Evolutionary conservation across 164 flowering plant species (phyloP), one percentile per base, ranked within the genome.

Genomic region (Paratinospora sagittata): DNA sequence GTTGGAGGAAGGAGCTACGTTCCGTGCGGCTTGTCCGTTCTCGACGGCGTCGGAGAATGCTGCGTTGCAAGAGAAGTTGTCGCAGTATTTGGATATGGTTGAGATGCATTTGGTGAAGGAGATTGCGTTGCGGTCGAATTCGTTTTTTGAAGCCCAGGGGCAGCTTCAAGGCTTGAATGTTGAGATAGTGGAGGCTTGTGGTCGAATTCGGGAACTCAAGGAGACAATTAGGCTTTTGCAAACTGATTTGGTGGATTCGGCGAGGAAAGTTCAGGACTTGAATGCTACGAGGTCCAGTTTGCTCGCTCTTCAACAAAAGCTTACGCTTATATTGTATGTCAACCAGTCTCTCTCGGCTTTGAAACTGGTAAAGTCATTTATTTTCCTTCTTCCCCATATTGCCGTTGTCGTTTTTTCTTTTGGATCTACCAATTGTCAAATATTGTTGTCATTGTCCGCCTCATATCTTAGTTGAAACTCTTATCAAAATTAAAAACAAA

Each of bases 71-170:
- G 98, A 95, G 88, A 91, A 84, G 84, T 75, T 91, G 47, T 86
- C 97, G n/a, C 97, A 96, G 74, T 96, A 96, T 67, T 77, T 96
- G 74, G 99, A 96, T 66, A 84, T 88, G 16, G 99, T 96, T 45
- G 98, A 96, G 87, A 13, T 96, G 78, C 99, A 96, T 71, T 82
- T 96, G 80, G 99, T 96, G 75, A 96, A 84, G 89, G 99, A 96
- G 90, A 96, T 93, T 41, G 89, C 97, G 7, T 61, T 96, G 77
- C 77, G 98, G 41, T 96, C 99, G 43, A 84, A 81, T 65, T 93
- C 98, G 0, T 96, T 96, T 72, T 96, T 93, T 47, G 97, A 93
- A 78, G 99, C 98, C 3, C 99, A 96, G 74, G 96, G 93, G 75
- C 96, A 93, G 78, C 81, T 96, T 69, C 89, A 88, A 76, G 97